A percentile compares a stretch with the other conserved stretches of the same genome.
Conservation (phyloP, 345 rosid species). For the Kandelia obovata region DNA sequence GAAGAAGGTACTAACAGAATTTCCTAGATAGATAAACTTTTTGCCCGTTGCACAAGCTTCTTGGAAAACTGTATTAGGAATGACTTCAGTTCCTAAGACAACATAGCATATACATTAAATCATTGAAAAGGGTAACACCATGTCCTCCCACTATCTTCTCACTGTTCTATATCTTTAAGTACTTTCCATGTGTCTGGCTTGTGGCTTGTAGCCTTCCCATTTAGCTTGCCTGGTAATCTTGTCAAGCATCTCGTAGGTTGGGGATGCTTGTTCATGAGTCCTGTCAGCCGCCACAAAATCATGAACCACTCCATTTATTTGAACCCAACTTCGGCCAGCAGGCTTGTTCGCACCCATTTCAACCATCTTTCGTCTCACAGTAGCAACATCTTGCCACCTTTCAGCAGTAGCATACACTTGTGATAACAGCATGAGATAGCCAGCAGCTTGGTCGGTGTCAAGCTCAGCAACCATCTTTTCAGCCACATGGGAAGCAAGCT, state of each 20-base stretch:
- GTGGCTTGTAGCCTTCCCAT: constrained; percentile 16
- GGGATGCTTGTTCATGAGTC: constrained; percentile 18
- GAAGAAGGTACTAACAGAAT: too few relatives aligned
- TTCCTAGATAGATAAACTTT: too few relatives aligned
- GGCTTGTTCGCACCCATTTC: constrained; percentile 33
- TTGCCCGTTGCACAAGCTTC: too few relatives aligned
- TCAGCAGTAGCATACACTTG: constrained; percentile 36
- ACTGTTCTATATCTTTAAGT: neutral
- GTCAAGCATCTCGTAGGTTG: constrained; percentile 29
- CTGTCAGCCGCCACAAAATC: constrained; percentile 25
- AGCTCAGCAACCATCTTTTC: constrained; percentile 29
- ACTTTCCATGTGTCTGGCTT: constrained; percentile 15
- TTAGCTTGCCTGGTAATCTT: constrained; percentile 25
- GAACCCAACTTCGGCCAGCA: constrained; percentile 37
- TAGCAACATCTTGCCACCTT: constrained; percentile 44
- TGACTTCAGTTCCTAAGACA: too few relatives aligned
- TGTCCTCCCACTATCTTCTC: neutral
- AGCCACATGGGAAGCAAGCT: constrained; percentile 40
- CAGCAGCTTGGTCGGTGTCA: constrained; percentile 28
- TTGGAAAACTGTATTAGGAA: too few relatives aligned
- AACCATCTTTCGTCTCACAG: constrained; percentile 30
- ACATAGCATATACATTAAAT: too few relatives aligned
- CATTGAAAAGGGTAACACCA: too few relatives aligned
- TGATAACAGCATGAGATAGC: constrained; percentile 41
- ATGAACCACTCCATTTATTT: constrained; percentile 29